Percentiles rank a stretch among this genome's conserved stretches.
Conservation (phyloP, 78 protist species). For the Pelomyxa schiedti region DNA sequence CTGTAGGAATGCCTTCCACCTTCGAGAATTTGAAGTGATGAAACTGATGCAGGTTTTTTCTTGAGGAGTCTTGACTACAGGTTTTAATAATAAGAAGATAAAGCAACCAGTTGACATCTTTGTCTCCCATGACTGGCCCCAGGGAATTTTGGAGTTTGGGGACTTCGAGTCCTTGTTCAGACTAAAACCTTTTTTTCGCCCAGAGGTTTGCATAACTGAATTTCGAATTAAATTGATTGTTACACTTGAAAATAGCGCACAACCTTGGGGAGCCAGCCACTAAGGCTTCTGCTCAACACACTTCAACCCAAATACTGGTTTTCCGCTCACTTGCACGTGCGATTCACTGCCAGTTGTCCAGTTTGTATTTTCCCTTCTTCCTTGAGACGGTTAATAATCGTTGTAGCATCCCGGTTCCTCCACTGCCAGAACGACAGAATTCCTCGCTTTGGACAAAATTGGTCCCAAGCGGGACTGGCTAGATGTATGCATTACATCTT, state of each 20-base stretch:
- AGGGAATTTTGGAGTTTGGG: constrained; percentile 39
- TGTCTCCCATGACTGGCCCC: constrained; percentile 96
- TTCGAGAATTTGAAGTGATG: constrained; percentile 58
- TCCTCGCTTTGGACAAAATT: constrained; percentile 92
- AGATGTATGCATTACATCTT: too few relatives aligned
- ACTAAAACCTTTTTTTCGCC: constrained; percentile 28
- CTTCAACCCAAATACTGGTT: constrained; percentile 83
- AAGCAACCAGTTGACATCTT: constrained; percentile 55
- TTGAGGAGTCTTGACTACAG: too few relatives aligned
- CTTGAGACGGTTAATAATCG: too few relatives aligned
- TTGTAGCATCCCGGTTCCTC: too few relatives aligned
- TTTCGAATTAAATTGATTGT: too few relatives aligned
- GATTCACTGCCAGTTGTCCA: constrained; percentile 81
- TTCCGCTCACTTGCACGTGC: constrained; percentile 90
- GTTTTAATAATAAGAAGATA: too few relatives aligned
- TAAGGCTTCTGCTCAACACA: too few relatives aligned
- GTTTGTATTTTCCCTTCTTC: too few relatives aligned
- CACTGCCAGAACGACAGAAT: constrained; percentile 45
- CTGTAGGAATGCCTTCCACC: constrained; percentile 72
- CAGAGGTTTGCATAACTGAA: too few relatives aligned
- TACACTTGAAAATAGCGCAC: too few relatives aligned
- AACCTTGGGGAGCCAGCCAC: constrained; percentile 73
- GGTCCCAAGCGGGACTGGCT: constrained; percentile 70
- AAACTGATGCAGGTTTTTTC: constrained; percentile 19
- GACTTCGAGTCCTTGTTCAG: constrained; percentile 41